A percentile compares a stretch with the other conserved stretches of the same genome.
Conservation (phyloP, 345 rosid genomes). For the Orychophragmus violaceus region DNA sequence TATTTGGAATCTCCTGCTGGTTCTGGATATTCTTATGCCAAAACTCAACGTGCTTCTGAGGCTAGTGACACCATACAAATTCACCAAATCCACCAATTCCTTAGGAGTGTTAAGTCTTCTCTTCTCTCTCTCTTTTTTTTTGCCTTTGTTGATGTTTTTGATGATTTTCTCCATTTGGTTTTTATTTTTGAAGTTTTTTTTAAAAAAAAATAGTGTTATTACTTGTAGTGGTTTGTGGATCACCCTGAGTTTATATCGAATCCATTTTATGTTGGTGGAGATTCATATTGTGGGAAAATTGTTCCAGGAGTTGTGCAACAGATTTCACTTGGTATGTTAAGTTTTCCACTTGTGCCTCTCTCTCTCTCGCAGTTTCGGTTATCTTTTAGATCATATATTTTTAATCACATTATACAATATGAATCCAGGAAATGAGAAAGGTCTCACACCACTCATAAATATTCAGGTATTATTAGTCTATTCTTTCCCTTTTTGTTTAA, state of each 20-base stretch:
- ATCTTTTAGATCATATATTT: background rate
- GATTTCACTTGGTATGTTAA: conserved; percentile 45
- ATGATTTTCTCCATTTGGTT: background rate
- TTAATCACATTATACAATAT: conserved; percentile 4
- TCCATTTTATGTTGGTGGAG: conserved; percentile 58
- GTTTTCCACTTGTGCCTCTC: background rate
- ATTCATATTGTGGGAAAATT: conserved; percentile 56
- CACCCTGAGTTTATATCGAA: conserved; percentile 49
- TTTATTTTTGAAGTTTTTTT: background rate
- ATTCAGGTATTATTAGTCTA: conserved; percentile 41
- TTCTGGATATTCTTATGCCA: conserved; percentile 69
- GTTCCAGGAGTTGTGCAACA: conserved; percentile 51
- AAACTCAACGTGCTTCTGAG: conserved; percentile 27
- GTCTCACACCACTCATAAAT: conserved; percentile 39
- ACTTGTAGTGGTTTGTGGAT: conserved; percentile 51
- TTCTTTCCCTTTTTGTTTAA: background rate
- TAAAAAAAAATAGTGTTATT: too few relatives aligned
- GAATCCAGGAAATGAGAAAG: conserved; percentile 54
- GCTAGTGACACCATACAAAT: conserved; percentile 48
- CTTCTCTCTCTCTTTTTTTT: background rate
- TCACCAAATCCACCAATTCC: conserved; percentile 41
- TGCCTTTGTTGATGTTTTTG: background rate
- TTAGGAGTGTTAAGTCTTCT: conserved; percentile 38
- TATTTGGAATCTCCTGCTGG: conserved; percentile 73
- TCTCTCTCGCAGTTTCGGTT: background rate